Conservation (phyloP, 2,329 filamentous ascomycete species). For the Fusarium sp. region DNA sequence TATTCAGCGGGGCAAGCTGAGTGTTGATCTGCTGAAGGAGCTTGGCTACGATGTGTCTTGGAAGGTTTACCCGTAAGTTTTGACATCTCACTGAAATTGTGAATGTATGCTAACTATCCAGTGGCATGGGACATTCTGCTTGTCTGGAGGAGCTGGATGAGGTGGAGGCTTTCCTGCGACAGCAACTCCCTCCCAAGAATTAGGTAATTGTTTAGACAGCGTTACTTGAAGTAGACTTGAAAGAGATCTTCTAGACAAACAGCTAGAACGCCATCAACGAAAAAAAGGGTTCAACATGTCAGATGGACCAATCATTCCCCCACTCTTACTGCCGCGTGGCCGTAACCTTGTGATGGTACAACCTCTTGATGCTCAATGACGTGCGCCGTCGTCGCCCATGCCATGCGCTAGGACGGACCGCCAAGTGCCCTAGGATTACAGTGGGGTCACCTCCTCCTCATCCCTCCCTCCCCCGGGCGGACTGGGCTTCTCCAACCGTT, state of each 20-base stretch:
- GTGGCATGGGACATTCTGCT: constrained; percentile 80
- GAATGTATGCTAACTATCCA: constrained; percentile 46
- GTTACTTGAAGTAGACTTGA: background rate
- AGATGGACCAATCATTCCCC: constrained; percentile 16
- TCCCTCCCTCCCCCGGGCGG: background rate
- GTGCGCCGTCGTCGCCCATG: constrained; percentile 21
- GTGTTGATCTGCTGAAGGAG: constrained; percentile 73
- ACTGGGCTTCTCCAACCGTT: constrained; percentile 39
- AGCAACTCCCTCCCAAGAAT: constrained; percentile 55
- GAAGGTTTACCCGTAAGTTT: constrained; percentile 77
- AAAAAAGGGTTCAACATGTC: background rate
- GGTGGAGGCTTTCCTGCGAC: constrained; percentile 70
- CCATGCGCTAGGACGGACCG: constrained; percentile 17
- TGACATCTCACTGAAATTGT: background rate
- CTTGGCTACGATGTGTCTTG: constrained; percentile 80
- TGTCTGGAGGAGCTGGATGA: constrained; percentile 84
- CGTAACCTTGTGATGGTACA: constrained; percentile 26
- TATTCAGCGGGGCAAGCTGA: constrained; percentile 75
- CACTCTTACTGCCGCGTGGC: constrained; percentile 14
- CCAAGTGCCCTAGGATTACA: constrained; percentile 37
- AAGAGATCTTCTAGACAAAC: background rate
- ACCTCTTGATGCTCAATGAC: constrained; percentile 35
- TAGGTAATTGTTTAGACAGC: background rate
- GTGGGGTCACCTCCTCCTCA: constrained; percentile 30
- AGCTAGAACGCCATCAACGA: background rate